A percentile compares a stretch with the other conserved stretches of the same genome.
Evolutionary conservation across 2,329 filamentous ascomycete genomes (phyloP).

Genomic region (Hirsutella thompsonii): DNA sequence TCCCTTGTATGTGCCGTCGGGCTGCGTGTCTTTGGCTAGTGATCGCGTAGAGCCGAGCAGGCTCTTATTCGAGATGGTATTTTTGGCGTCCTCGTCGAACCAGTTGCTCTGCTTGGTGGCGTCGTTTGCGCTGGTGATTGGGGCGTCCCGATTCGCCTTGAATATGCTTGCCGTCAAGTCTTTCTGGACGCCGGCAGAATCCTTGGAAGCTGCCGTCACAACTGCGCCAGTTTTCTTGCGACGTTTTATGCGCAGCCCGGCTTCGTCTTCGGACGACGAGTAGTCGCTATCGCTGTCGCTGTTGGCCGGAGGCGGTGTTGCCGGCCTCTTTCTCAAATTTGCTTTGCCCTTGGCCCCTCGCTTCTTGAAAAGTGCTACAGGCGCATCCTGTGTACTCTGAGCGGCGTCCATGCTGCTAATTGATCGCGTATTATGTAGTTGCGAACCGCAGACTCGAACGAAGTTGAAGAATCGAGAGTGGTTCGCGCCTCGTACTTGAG

Average conservation of each 20-base stretch:
- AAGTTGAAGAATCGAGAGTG: no score
- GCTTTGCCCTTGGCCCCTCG: slow-evolving; percentile 63
- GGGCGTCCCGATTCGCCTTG: slow-evolving; percentile 46
- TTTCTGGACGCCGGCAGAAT: slow-evolving; percentile 16
- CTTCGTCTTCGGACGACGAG: slow-evolving; percentile 64
- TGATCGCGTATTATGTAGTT: no score
- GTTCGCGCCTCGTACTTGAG: no score
- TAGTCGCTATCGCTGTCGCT: slow-evolving; percentile 48
- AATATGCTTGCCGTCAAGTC: slow-evolving; percentile 40
- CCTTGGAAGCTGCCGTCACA: slow-evolving; percentile 50
- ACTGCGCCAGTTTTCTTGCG: slow-evolving; percentile 51
- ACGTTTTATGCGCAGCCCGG: slow-evolving; percentile 67
- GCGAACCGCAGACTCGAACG: no score
- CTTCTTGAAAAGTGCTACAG: slow-evolving; percentile 73
- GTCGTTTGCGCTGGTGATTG: slow-evolving; percentile 61
- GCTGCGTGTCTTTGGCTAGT: slow-evolving; percentile 17
- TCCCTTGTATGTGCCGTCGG: slow-evolving; percentile 66
- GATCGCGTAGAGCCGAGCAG: slow-evolving; percentile 44
- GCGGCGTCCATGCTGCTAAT: not conserved
- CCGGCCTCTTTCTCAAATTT: slow-evolving; percentile 68
- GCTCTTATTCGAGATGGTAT: slow-evolving; percentile 33
- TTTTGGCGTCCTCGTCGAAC: slow-evolving; percentile 62
- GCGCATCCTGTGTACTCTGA: slow-evolving; percentile 8
- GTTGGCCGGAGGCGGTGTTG: slow-evolving; percentile 60
- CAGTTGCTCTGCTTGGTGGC: slow-evolving; percentile 83